A percentile compares a stretch with the other conserved stretches of the same genome.
Conservation (phyloP, 2,329 filamentous ascomycete species). For the Pseudopyricularia cyperi region DNA sequence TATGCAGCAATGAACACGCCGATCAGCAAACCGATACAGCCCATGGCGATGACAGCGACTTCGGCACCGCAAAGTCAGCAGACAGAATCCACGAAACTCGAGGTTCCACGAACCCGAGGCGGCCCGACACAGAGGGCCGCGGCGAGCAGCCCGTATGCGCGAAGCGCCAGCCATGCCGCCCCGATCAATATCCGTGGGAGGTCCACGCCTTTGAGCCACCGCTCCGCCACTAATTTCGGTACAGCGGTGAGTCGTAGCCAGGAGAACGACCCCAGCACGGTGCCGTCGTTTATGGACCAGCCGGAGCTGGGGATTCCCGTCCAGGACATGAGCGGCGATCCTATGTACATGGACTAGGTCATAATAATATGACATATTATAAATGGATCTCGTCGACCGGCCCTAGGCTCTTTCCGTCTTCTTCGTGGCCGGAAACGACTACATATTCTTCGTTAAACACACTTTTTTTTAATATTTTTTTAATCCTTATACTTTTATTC, state of each 20-base stretch:
- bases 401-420: no score
- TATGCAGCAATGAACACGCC: conserved; percentile 36
- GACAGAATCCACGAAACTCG: conserved; percentile 18
- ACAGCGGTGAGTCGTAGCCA: conserved; percentile 22
- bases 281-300: conserved; percentile 9
- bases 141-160: conserved; percentile 4
- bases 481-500: neutral
- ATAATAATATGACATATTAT: no score
- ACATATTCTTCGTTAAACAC: neutral
- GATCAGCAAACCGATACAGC: conserved; percentile 12
- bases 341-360: conserved; percentile 38
- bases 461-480: neutral
- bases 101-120: conserved; percentile 19
- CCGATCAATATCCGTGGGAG: neutral
- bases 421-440: no score
- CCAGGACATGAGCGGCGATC: conserved; percentile 28
- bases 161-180: conserved; percentile 2
- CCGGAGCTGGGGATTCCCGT: conserved; percentile 31
- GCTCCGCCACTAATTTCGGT: conserved; percentile 24
- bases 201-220: neutral
- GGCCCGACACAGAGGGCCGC: conserved; percentile 18
- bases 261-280: conserved; percentile 11
- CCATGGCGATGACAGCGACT: conserved; percentile 20
- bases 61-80: neutral
- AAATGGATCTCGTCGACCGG: no score